Conservation (phyloP, 1,139 yeast species). For the Diutina sp. region DNA sequence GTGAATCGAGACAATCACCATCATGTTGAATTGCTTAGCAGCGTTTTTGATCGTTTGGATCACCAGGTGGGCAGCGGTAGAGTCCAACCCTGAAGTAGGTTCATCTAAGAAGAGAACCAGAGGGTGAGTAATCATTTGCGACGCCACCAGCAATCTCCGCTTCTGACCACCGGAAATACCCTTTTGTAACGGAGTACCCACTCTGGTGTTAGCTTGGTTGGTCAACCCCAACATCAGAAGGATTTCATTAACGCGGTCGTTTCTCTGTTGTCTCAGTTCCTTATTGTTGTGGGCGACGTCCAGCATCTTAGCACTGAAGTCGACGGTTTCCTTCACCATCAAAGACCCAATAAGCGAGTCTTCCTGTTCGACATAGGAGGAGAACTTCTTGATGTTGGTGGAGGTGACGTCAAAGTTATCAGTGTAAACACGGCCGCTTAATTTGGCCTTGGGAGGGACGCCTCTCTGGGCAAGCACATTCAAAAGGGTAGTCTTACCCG, state of each 20-base stretch:
- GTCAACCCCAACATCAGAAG: slow-evolving; percentile 55
- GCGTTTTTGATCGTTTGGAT: not conserved
- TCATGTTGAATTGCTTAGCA: not conserved
- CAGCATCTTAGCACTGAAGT: slow-evolving; percentile 50
- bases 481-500: slow-evolving; percentile 69
- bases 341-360: slow-evolving; percentile 58
- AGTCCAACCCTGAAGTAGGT: slow-evolving; percentile 88
- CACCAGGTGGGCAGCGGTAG: slow-evolving; percentile 59
- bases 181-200: slow-evolving; percentile 61
- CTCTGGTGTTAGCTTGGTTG: slow-evolving; percentile 66
- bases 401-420: slow-evolving; percentile 24
- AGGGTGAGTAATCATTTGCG: slow-evolving; percentile 62
- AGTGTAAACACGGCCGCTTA: slow-evolving; percentile 7
- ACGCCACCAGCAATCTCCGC: slow-evolving; percentile 70
- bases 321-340: slow-evolving; percentile 67
- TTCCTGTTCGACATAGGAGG: slow-evolving; percentile 68
- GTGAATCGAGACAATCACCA: slow-evolving; percentile 1
- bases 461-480: slow-evolving; percentile 56
- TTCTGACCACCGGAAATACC: slow-evolving; percentile 87
- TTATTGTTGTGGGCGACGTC: not conserved
- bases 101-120: slow-evolving; percentile 76
- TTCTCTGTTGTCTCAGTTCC: not conserved
- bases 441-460: slow-evolving; percentile 6
- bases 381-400: slow-evolving; percentile 33
- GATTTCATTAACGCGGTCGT: slow-evolving; percentile 27